Evolutionary conservation across 2,329 filamentous ascomycete genomes (phyloP).

Genomic region (Amauroascus verrucosus): DNA sequence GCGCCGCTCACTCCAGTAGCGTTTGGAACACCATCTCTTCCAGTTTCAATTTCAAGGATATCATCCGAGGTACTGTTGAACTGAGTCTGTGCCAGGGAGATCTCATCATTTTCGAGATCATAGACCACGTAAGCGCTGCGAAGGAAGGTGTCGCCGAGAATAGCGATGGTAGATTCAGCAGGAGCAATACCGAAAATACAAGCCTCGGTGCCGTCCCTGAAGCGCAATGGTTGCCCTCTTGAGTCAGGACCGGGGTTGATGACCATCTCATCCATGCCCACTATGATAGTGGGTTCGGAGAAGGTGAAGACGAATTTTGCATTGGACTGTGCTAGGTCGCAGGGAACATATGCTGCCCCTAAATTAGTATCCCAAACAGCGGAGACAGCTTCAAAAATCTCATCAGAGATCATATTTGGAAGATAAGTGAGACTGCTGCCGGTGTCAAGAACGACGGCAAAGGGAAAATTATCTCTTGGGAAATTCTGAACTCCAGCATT

Average conservation of each 20-base stretch:
- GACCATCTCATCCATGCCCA: slow-evolving; percentile 51
- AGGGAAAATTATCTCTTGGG: slow-evolving; percentile 24
- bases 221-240: slow-evolving; percentile 41
- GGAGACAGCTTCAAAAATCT: slow-evolving; percentile 49
- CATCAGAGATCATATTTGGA: slow-evolving; percentile 41
- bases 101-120: slow-evolving; percentile 60
- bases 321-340: slow-evolving; percentile 37
- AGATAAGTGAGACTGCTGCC: slow-evolving; percentile 60
- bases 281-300: slow-evolving; percentile 42
- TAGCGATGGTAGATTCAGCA: slow-evolving; percentile 45
- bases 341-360: slow-evolving; percentile 45
- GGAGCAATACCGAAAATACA: slow-evolving; percentile 61
- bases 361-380: slow-evolving; percentile 47
- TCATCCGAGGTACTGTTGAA: slow-evolving; percentile 46
- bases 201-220: slow-evolving; percentile 45
- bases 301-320: slow-evolving; percentile 47
- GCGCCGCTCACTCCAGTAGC: slow-evolving; percentile 31
- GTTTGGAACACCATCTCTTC: slow-evolving; percentile 39
- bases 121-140: slow-evolving; percentile 67
- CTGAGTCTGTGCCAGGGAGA: slow-evolving; percentile 58
- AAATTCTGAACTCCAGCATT: slow-evolving; percentile 13
- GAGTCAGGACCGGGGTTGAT: slow-evolving; percentile 45
- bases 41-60: slow-evolving; percentile 44
- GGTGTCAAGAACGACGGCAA: slow-evolving; percentile 60
- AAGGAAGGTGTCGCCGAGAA: slow-evolving; percentile 65